Evolutionary conservation across 73 alveolate genomes (phyloP), one percentile per base, ranked within the genome.

Genomic region (Stentor roeselii): DNA sequence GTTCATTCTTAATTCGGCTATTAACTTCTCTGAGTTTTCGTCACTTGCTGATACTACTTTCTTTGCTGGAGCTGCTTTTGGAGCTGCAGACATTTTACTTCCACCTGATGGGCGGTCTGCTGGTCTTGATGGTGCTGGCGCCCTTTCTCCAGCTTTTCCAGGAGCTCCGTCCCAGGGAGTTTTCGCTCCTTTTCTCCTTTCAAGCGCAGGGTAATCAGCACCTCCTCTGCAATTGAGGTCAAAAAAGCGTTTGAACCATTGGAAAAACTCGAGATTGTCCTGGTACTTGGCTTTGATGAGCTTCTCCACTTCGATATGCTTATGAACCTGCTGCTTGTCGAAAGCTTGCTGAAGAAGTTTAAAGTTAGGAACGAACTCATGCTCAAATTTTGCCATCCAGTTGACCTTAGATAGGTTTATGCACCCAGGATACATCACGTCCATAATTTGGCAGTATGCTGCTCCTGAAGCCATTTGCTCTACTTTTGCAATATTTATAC

Each of bases 401-500:
- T 91, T 95, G 6, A 95, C 98, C 84, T 95, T 95, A 60, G 87
- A 59, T 90, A 95, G 78, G 6, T 93, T 80, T 15, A 95, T 93
- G 3, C 95, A 90, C 3, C 97, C 96, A 0, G 98, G 98, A 78
- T 83, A 95, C 41, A 93, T 89, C 11, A 97, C 95, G 87, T 95
- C 99, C 50, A 95, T 91, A 37, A 95, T 89, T 78, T 95, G 93
- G 84, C 95, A 87, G 82, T 93, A 90, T 30, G 93, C 89, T 2
- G 99, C 98, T 21, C 98, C 99, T 2, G 97, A 91, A 40, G 95
- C 93, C 38, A 94, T 87, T 86, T 93, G 94, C 61, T 95, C 99
- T 3, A 95, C 93, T 74, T 84, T 86, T 30, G 95, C 89, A 21
- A 95, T 76, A 60, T 91, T 92, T 75, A 95, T 60, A 61, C 86